Percentiles rank a stretch among this genome's conserved stretches.
Evolutionary conservation across 2,329 filamentous ascomycete genomes (phyloP).

Genomic region (Penicillium sclerotiorum): DNA sequence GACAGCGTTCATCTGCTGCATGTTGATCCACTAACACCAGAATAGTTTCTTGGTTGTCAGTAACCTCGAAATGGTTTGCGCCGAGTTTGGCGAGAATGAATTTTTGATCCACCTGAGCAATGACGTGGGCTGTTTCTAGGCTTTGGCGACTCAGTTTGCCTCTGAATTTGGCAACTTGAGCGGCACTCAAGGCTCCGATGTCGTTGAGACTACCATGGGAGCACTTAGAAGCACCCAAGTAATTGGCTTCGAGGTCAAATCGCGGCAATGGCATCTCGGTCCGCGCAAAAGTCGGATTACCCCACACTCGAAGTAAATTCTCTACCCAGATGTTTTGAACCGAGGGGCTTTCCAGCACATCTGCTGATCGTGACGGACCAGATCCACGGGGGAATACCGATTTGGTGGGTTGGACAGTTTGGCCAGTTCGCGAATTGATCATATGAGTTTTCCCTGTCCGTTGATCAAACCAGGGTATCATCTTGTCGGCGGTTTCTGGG

Average conservation of each 20-base stretch:
- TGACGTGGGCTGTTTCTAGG: conserved; percentile 63
- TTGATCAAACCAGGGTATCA: conserved; percentile 62
- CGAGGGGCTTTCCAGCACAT: conserved; percentile 4
- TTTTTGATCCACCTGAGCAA: conserved; percentile 86
- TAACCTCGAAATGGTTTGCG: conserved; percentile 1
- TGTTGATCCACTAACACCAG: conserved; percentile 89
- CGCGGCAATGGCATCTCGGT: conserved; percentile 48
- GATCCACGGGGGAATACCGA: neutral
- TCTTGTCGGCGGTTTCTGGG: conserved; percentile 14
- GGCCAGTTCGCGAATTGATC: conserved; percentile 40
- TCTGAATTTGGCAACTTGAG: conserved; percentile 32
- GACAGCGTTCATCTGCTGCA: conserved; percentile 86
- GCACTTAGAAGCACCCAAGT: conserved; percentile 15
- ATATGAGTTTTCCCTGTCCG: conserved; percentile 46
- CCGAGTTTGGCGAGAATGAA: conserved; percentile 74
- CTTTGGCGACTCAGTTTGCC: conserved; percentile 62
- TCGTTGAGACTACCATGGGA: conserved; percentile 24
- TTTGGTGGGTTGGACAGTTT: conserved; percentile 24
- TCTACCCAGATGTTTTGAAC: conserved; percentile 58
- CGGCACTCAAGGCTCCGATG: conserved; percentile 24
- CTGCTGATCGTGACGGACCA: neutral
- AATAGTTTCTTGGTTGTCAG: conserved; percentile 28
- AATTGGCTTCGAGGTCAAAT: conserved; percentile 28
- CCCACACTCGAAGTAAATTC: conserved; percentile 65
- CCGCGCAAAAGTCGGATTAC: conserved; percentile 73